Evolutionary conservation across 345 rosid species (phyloP).

Genomic region (Hirschfeldia incana): DNA sequence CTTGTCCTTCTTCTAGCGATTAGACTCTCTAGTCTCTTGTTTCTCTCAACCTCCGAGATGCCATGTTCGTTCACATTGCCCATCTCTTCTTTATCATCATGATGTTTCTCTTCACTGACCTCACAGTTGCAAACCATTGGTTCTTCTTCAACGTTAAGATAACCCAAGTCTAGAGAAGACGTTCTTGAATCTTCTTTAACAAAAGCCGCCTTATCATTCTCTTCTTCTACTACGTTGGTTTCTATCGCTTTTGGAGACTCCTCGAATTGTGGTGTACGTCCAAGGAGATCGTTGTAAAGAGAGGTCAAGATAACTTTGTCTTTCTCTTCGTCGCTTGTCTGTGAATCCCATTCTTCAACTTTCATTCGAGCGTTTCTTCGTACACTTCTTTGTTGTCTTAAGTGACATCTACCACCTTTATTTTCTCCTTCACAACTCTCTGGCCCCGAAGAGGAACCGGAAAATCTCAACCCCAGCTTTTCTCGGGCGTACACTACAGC

Average conservation of each 20-base stretch:
- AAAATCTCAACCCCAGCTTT: constrained; percentile 21
- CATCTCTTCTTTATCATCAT: constrained; percentile 53
- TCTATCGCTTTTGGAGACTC: constrained; percentile 41
- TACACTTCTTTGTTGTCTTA: constrained; percentile 48
- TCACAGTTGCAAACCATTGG: constrained; percentile 35
- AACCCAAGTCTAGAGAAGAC: not conserved
- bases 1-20: constrained; percentile 77
- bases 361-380: constrained; percentile 48
- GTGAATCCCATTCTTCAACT: constrained; percentile 46
- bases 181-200: not conserved
- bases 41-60: constrained; percentile 77
- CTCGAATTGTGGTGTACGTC: constrained; percentile 33
- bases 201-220: not conserved
- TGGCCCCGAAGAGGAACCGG: constrained; percentile 18
- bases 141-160: constrained; percentile 1
- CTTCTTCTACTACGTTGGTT: not conserved
- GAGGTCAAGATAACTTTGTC: constrained; percentile 30
- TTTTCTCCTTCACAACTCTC: constrained; percentile 14
- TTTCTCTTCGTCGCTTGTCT: constrained; percentile 25
- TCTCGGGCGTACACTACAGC: constrained; percentile 36
- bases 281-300: constrained; percentile 35
- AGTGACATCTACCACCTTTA: constrained; percentile 17
- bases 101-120: constrained; percentile 42
- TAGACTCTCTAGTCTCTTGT: constrained; percentile 70
- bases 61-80: constrained; percentile 80